Evolutionary conservation across 2,329 filamentous ascomycete genomes (phyloP).

Genomic region (Claviceps humidiphila): DNA sequence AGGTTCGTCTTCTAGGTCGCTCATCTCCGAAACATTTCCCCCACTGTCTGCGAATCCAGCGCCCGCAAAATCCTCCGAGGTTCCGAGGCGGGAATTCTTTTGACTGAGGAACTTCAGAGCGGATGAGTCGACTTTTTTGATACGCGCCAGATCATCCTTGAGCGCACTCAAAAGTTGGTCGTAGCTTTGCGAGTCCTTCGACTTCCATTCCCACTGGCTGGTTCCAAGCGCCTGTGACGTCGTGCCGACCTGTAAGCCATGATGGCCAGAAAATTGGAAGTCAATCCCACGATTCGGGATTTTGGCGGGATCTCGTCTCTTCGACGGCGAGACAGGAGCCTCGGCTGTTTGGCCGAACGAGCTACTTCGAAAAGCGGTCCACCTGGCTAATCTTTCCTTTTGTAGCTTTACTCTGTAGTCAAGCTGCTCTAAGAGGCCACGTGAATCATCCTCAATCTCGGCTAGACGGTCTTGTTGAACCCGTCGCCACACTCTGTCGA

Average conservation of each 20-base stretch:
- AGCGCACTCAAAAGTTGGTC: slow-evolving; percentile 27
- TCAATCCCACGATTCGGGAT: slow-evolving; percentile 29
- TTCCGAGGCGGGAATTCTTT: not conserved
- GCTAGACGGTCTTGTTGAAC: slow-evolving; percentile 45
- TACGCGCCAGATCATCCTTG: slow-evolving; percentile 24
- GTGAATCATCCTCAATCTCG: slow-evolving; percentile 38
- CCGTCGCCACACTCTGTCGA: slow-evolving; percentile 58
- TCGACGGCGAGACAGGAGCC: slow-evolving; percentile 11
- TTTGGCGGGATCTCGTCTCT: slow-evolving; percentile 11
- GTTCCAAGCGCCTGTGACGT: slow-evolving; percentile 14
- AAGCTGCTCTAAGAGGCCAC: slow-evolving; percentile 55
- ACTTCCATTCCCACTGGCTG: slow-evolving; percentile 10
- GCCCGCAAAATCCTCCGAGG: not conserved
- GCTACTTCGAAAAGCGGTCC: slow-evolving; percentile 52
- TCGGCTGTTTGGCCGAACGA: slow-evolving; percentile 24
- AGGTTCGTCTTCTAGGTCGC: slow-evolving; percentile 37
- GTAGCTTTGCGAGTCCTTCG: slow-evolving; percentile 28
- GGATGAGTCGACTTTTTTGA: slow-evolving; percentile 10
- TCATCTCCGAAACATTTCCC: slow-evolving; percentile 32
- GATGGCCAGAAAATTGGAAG: slow-evolving; percentile 41
- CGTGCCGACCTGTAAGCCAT: slow-evolving; percentile 30
- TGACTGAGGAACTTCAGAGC: slow-evolving; percentile 8
- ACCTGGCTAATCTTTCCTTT: slow-evolving; percentile 53
- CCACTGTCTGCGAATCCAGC: slow-evolving; percentile 8
- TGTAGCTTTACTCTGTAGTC: slow-evolving; percentile 56